Evolutionary conservation across 768 basidiomycete species (phyloP).

Genomic region (Tricholoma matsutake): DNA sequence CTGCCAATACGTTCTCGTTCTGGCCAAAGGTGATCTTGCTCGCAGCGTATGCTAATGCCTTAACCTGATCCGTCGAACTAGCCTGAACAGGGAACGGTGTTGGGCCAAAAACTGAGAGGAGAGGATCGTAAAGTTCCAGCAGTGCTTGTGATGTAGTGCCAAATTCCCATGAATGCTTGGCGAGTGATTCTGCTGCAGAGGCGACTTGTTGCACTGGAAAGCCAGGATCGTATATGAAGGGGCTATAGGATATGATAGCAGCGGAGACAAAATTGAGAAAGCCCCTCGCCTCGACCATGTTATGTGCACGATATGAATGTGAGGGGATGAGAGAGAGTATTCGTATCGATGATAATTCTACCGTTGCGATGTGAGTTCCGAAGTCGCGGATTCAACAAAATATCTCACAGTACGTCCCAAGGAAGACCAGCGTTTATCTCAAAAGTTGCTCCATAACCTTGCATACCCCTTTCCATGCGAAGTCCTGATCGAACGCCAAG

Average conservation of each 20-base stretch:
- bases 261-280: not conserved
- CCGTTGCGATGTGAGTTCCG: no score
- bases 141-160: constrained; percentile 41
- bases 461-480: no score
- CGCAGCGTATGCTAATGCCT: constrained; percentile 35
- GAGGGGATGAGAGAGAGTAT: no score
- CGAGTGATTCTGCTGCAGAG: constrained; percentile 30
- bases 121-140: constrained; percentile 40
- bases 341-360: no score
- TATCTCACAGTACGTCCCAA: no score
- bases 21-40: constrained; percentile 35
- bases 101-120: constrained; percentile 37
- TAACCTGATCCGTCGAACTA: constrained; percentile 17
- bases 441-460: no score
- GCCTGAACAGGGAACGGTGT: constrained; percentile 33
- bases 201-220: constrained; percentile 34
- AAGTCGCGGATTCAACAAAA: no score
- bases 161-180: constrained; percentile 47
- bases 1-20: constrained; percentile 30
- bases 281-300: not conserved
- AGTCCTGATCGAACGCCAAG: no score
- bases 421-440: no score
- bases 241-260: constrained; percentile 5
- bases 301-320: no score
- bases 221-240: constrained; percentile 33